Evolutionary conservation across 164 flowering plant species (phyloP).

Genomic region (Vitis cinerea): DNA sequence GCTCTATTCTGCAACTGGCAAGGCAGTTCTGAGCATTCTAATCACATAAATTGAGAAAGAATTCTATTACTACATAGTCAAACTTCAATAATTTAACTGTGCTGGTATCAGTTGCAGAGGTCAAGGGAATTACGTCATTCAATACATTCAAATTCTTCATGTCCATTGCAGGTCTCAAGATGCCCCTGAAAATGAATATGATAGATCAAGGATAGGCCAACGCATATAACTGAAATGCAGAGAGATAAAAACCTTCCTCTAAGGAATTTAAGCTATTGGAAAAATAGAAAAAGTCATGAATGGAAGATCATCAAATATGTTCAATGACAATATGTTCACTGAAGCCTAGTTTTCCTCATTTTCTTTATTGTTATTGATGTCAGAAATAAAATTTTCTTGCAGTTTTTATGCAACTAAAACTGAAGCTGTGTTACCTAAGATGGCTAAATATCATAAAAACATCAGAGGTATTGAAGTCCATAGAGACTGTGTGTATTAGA

Average conservation of each 20-base stretch:
- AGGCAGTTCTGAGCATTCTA: slow-evolving; percentile 85
- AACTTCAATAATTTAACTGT: neutral
- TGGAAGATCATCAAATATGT: neutral
- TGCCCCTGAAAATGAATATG: slow-evolving; percentile 56
- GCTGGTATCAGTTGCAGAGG: neutral
- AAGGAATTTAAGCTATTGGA: neutral
- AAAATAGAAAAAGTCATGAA: neutral
- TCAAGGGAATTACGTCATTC: slow-evolving; percentile 47
- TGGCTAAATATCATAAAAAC: no score
- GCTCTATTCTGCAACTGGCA: slow-evolving; percentile 69
- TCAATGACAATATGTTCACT: neutral
- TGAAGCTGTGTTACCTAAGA: neutral
- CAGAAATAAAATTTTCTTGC: neutral
- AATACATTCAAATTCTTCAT: slow-evolving; percentile 57
- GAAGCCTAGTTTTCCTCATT: neutral
- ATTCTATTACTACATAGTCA: slow-evolving; percentile 3
- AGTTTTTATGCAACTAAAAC: no score
- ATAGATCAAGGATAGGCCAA: slow-evolving; percentile 9
- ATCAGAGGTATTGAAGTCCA: no score
- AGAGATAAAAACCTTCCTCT: neutral
- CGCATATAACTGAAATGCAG: neutral
- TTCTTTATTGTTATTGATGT: neutral
- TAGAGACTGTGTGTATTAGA: no score
- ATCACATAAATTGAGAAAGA: slow-evolving; percentile 18
- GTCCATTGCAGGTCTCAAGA: slow-evolving; percentile 75